Evolutionary conservation across 2,329 filamentous ascomycete species (phyloP), one percentile per base, ranked within the genome.

Genomic region (Lecanicillium sp.): DNA sequence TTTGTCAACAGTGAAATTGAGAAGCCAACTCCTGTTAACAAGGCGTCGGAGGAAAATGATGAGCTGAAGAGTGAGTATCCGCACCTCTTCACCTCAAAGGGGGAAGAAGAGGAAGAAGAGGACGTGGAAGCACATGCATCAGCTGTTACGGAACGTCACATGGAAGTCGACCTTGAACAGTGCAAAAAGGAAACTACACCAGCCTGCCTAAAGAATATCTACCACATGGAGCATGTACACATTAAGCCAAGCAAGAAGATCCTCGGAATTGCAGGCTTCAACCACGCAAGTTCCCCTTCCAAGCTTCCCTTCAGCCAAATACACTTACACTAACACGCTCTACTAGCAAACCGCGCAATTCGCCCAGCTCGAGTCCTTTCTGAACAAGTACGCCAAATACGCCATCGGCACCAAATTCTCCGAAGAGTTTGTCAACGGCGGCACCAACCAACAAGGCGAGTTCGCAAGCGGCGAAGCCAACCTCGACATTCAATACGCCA

Each of bases 231-330:
- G 18, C 43, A 54, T 8, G 54, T 60, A 19, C 77, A 81, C 8
- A 62, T 72, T 7, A 77, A 57, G 16, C 72, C 78, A 9, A 74
- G 66, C 50, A 75, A 67, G 17, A 81, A 62, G 1, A 80, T 81
- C 41, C 74, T 80, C 36, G 82, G 80, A n/a, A 77, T 86, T 14
- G 48, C 48, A 15, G 68, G 65, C 4, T 73, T 70, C 43, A 47
- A 60, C 1, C 54, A 59, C 28, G 64, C 63, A 48, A 46, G 51
- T 44, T 2, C 1, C 14, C 9, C 9, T 17, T 19, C 22, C 5
- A 18, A 3, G 13, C 3, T 3, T 32, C 4, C 3, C 13, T 5
- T 12, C n/a, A 12, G 14, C 9, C 17, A 9, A 8, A 13, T 19
- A 18, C 11, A 8, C 27, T 9, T 20, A 16, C 22, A 9, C 15